Percentiles rank a stretch among this genome's conserved stretches.
These are phyloP conservation scores for Rhododendron molle DNA, from an alignment of 148 eudicot species.

Conservation along the genomic window DNA sequence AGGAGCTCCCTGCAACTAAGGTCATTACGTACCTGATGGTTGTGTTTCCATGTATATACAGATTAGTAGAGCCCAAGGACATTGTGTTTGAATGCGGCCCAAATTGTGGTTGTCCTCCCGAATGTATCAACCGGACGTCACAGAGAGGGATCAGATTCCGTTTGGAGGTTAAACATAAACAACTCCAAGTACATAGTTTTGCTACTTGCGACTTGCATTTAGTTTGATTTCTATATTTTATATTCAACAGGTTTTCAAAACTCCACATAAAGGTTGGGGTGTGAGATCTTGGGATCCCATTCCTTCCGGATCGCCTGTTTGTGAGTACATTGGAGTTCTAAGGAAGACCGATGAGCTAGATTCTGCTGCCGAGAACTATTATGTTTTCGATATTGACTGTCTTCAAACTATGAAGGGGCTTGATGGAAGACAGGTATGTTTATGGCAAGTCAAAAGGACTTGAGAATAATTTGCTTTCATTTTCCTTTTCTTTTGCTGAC, in stretches of 20 bases:
- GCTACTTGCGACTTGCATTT: neutral
- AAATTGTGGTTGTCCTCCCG: constrained; percentile 74
- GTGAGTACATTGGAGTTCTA: constrained; percentile 63
- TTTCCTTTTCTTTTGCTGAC: neutral
- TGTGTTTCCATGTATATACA: constrained; percentile 16
- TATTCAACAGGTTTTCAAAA: constrained; percentile 59
- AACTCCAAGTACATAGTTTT: neutral
- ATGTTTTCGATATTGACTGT: constrained; percentile 70
- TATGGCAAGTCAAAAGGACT: neutral
- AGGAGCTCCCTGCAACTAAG: no score
- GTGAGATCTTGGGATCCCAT: constrained; percentile 81
- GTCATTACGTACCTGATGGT: neutral
- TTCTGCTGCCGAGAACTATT: constrained; percentile 35
- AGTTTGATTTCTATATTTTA: neutral
- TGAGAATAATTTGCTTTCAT: neutral
- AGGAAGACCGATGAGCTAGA: constrained; percentile 58
- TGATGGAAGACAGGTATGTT: constrained; percentile 70
- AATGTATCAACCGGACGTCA: constrained; percentile 71
- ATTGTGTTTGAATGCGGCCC: constrained; percentile 93
- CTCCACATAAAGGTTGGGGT: constrained; percentile 84
- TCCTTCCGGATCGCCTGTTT: constrained; percentile 69
- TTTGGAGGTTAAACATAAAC: constrained; percentile 51
- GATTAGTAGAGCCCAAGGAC: constrained; percentile 81
- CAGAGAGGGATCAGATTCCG: constrained; percentile 65
- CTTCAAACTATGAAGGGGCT: constrained; percentile 71